These are phyloP conservation scores for Phytophthora podocarpi DNA, from an alignment of 352 stramenopile genomes.

Conservation along the genomic window DNA sequence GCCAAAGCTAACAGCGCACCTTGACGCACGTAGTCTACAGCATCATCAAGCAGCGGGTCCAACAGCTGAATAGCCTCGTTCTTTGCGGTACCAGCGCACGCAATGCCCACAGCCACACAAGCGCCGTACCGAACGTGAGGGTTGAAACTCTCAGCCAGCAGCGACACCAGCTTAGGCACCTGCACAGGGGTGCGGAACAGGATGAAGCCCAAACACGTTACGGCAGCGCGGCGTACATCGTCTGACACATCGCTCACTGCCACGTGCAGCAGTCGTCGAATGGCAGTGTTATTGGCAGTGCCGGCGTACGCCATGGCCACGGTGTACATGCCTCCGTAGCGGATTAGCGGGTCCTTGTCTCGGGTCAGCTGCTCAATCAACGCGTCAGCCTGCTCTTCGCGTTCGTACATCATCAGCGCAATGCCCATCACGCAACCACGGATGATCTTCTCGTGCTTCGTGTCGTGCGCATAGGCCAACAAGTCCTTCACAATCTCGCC, in stretches of 20 bases:
- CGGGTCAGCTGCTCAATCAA: constrained; percentile 97
- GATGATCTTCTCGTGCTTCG: constrained; percentile 99
- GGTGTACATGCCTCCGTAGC: constrained; percentile 98
- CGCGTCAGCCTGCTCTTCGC: constrained; percentile 95
- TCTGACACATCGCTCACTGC: constrained; percentile 99
- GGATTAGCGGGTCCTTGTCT: constrained; percentile 98
- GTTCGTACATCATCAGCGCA: constrained; percentile 98
- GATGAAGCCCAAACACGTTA: constrained; percentile 98
- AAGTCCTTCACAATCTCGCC: constrained; percentile 93
- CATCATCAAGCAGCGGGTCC: constrained; percentile 97
- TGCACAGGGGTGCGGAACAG: constrained; percentile 97
- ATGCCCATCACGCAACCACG: constrained; percentile 97
- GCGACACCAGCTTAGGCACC: constrained; percentile 89
- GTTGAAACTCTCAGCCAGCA: constrained; percentile 99
- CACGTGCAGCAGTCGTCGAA: constrained; percentile 97
- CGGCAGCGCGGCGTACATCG: constrained; percentile 97
- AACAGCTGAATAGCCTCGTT: constrained; percentile 97
- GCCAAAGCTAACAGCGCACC: constrained; percentile 96
- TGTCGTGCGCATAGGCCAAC: constrained; percentile 98
- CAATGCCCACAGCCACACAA: constrained; percentile 98
- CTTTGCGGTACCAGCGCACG: constrained; percentile 96
- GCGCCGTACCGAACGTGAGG: constrained; percentile 99
- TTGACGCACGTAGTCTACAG: constrained; percentile 99
- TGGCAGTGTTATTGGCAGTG: constrained; percentile 97
- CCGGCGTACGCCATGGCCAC: constrained; percentile 98